Conservation (phyloP, 352 stramenopile genomes). For the Elongisporangium prolatum region DNA sequence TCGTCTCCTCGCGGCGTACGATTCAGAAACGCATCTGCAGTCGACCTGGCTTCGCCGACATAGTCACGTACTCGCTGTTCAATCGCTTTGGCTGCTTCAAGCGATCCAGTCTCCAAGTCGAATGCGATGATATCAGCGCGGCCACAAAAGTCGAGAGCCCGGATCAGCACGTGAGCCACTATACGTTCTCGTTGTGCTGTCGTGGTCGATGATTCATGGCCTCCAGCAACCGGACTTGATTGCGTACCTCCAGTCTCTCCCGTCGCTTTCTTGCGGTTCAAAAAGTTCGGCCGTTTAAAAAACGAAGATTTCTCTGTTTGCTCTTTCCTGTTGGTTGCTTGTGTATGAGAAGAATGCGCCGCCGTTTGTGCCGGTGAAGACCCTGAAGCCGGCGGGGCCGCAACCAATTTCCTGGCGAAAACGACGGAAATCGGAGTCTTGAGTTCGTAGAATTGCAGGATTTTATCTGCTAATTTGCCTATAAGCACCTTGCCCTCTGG, state of each 20-base stretch:
- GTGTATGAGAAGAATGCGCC: not conserved
- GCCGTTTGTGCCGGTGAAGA: not conserved
- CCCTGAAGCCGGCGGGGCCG: not conserved
- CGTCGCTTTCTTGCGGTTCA: slow-evolving; percentile 7
- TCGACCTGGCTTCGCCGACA: slow-evolving; percentile 9
- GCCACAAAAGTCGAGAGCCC: not conserved
- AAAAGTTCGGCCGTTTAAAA: slow-evolving; percentile 24
- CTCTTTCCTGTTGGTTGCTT: not conserved
- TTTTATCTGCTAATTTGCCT: slow-evolving; percentile 26
- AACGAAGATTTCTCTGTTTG: slow-evolving; percentile 9
- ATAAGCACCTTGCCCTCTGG: slow-evolving; percentile 7
- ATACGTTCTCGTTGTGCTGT: not conserved
- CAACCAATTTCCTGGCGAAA: slow-evolving; percentile 10
- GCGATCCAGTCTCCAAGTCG: slow-evolving; percentile 14
- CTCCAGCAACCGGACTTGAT: not conserved
- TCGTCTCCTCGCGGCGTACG: slow-evolving; percentile 35
- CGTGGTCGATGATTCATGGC: not conserved
- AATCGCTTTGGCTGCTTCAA: slow-evolving; percentile 11
- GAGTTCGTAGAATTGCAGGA: slow-evolving; percentile 25
- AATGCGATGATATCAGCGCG: slow-evolving; percentile 9
- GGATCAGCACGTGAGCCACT: slow-evolving; percentile 5
- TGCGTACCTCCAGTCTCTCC: not conserved
- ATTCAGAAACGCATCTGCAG: slow-evolving; percentile 10
- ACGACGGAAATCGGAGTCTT: slow-evolving; percentile 7
- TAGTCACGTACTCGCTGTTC: slow-evolving; percentile 15